phyloP scores from a whole-genome alignment of 2,329 filamentous ascomycete genomes.

The Cytospora piceicola region DNA sequence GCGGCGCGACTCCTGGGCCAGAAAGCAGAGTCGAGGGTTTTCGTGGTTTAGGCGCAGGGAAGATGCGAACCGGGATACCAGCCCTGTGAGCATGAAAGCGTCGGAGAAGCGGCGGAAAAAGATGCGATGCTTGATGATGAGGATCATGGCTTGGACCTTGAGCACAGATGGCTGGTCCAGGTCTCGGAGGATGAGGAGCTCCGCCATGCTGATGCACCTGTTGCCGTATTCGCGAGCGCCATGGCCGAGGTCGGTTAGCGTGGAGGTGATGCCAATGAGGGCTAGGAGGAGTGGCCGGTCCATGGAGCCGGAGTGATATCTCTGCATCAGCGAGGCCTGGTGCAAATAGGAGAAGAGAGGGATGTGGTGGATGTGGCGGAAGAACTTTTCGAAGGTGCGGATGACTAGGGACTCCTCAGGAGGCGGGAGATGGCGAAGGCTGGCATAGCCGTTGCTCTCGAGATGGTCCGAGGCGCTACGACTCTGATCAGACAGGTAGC shows the following conservation, averaged over 20 bases:
- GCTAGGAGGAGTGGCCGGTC: constrained; percentile 58
- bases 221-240: constrained; percentile 57
- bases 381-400: constrained; percentile 60
- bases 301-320: constrained; percentile 60
- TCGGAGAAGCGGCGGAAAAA: constrained; percentile 49
- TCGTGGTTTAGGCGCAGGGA: constrained; percentile 55
- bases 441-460: constrained; percentile 26
- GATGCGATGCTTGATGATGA: constrained; percentile 53
- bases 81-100: constrained; percentile 52
- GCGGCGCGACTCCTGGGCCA: constrained; percentile 49
- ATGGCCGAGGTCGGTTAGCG: constrained; percentile 58
- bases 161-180: constrained; percentile 60
- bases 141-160: constrained; percentile 53
- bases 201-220: constrained; percentile 59
- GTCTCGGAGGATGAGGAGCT: constrained; percentile 55
- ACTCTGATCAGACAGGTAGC: constrained; percentile 40
- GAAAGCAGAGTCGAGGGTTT: constrained; percentile 48
- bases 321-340: constrained; percentile 62
- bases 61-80: constrained; percentile 52
- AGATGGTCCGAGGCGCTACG: constrained; percentile 38
- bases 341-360: constrained; percentile 63
- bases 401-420: constrained; percentile 53
- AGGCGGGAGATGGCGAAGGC: constrained; percentile 35
- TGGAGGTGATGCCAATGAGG: constrained; percentile 59
- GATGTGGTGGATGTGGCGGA: constrained; percentile 62